Evolutionary conservation across 192 early-diverging fungal species (phyloP), one percentile per base, ranked within the genome.

Genomic region (Coemansia sp.): DNA sequence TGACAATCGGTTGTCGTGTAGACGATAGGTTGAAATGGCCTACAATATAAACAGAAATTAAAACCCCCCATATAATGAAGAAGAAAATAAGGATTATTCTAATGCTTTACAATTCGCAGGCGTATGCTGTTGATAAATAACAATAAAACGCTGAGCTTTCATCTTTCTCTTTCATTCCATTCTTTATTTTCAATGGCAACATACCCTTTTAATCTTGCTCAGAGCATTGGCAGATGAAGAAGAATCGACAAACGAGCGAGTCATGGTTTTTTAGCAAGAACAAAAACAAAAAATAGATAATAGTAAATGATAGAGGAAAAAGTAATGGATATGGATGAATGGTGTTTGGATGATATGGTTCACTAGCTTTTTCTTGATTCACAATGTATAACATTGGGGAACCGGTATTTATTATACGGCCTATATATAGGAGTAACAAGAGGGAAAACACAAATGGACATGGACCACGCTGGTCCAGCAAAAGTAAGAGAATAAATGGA

Each of bases 281-380:
- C 8, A 14, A 60, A 38, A 60, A 32, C 16, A 51, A 49, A n/a
- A 62, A 62, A 41, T 54, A 43, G 37, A 49, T 25, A 69, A 49
- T 32, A 68, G 39, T 48, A 17, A 51, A 25, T 50, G 38, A 4
- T 45, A 45, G 13, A 14, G 10, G 13, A 45, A 45, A 4, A 45
- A 45, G 25, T 12, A 54, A 22, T 54, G 19, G 51, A 25, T 14
- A 54, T 25, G 51, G 22, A 4, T 11, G 17, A 17, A n/a, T 13
- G 6, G 1, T n/a, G 14, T n/a, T 11, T 50, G 48, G 5, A n/a
- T 50, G 48, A 32, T 32, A 32, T 32, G 32, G 32, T 32, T 32
- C 32, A 32, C 0, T 32, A 32, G 32, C 32, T 32, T 32, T 32
- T 32, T 32, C 32, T 32, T 32, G 32, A 4, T 32, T 32, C 4